Conservation (phyloP, 2,329 filamentous ascomycete species). For the Phyllosticta citriasiana region DNA sequence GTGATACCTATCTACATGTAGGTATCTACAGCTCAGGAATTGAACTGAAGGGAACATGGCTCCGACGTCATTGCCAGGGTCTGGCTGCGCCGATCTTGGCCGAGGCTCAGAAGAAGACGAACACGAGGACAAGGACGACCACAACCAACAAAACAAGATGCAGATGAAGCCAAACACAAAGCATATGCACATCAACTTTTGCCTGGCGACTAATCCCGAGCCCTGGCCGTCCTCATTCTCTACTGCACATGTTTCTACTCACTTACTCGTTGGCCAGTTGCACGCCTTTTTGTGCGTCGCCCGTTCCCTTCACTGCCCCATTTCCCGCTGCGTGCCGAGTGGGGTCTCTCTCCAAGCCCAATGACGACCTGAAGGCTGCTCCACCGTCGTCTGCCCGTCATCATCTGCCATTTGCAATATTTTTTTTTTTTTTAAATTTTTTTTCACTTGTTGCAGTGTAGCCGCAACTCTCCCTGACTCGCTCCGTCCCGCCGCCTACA, state of each 20-base stretch:
- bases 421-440: neutral
- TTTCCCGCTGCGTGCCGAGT: neutral
- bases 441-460: neutral
- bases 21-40: too few species aligned
- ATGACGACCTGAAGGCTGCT: neutral
- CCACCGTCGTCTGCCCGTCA: neutral
- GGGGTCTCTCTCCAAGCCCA: neutral
- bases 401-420: neutral
- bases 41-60: too few species aligned
- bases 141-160: neutral
- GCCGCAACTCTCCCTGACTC: neutral
- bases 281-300: neutral
- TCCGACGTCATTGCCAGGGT: neutral
- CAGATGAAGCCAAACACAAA: too few species aligned
- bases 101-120: neutral
- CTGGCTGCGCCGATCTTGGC: neutral
- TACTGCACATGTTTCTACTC: too few species aligned
- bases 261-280: neutral
- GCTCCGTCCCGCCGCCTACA: neutral
- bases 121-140: neutral
- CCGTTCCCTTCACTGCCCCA: neutral
- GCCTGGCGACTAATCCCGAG: too few species aligned
- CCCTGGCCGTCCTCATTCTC: too few species aligned
- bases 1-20: too few species aligned
- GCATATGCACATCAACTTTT: too few species aligned